These are phyloP conservation scores for Capsicum pubescens DNA, from an alignment of 257 asterid genomes.

Conservation along the genomic window DNA sequence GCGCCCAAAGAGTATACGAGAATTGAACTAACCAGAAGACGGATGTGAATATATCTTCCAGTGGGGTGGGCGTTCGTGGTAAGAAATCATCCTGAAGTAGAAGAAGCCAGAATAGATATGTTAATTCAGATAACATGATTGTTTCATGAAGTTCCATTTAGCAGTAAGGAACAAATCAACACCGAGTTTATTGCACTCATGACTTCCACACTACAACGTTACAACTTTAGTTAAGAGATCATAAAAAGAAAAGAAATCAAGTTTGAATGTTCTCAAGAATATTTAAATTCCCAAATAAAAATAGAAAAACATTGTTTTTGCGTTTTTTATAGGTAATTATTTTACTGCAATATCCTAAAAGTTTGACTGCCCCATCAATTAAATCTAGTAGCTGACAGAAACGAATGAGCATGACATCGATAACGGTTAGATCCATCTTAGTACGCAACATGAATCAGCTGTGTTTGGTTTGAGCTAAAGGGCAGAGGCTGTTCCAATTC, in stretches of 20 bases:
- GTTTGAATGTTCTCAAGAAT: no score
- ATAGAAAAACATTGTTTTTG: not conserved
- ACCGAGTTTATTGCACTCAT: not conserved
- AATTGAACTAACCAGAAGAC: constrained; percentile 77
- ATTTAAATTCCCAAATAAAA: not conserved
- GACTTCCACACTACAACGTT: not conserved
- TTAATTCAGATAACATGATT: not conserved
- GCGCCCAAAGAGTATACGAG: constrained; percentile 21
- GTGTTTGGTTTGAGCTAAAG: not conserved
- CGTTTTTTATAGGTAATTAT: not conserved
- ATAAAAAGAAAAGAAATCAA: no score
- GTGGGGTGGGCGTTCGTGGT: constrained; percentile 93
- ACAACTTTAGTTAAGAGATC: no score
- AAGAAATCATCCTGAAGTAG: constrained; percentile 86
- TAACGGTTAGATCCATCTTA: not conserved
- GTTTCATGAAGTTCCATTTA: constrained; percentile 4
- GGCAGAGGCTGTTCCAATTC: not conserved
- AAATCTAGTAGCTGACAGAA: not conserved
- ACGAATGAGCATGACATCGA: not conserved
- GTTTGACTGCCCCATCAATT: not conserved
- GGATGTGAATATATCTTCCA: constrained; percentile 91
- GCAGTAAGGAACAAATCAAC: not conserved
- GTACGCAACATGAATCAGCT: not conserved
- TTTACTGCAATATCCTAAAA: not conserved
- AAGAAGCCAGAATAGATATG: constrained; percentile 10